Conservation (phyloP, 495 filamentous ascomycete species). For the Penicillium samsonianum region DNA sequence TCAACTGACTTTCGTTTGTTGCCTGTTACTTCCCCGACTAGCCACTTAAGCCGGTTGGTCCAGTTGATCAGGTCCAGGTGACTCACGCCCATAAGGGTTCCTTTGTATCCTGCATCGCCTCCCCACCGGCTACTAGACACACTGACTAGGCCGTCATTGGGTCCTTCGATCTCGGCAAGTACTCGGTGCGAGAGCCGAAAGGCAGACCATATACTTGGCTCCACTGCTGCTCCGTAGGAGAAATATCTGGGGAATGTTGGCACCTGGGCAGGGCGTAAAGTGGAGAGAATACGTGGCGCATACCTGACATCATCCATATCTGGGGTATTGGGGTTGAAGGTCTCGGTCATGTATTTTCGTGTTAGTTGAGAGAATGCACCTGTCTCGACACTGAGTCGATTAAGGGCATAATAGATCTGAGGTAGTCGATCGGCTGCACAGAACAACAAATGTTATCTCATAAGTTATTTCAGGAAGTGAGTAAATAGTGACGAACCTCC, state of each 20-base stretch:
- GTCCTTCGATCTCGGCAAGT: conserved; percentile 69
- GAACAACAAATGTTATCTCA: background rate
- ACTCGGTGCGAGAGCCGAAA: conserved; percentile 74
- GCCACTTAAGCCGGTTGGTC: conserved; percentile 81
- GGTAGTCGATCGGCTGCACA: conserved; percentile 55
- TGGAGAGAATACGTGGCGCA: conserved; percentile 10
- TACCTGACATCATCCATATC: conserved; percentile 70
- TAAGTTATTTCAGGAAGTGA: background rate
- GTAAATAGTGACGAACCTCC: conserved; percentile 37
- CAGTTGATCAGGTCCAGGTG: conserved; percentile 96
- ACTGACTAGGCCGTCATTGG: conserved; percentile 92
- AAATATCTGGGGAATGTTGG: conserved; percentile 62
- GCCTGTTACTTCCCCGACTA: conserved; percentile 65
- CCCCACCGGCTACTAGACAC: conserved; percentile 86
- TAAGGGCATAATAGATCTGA: conserved; percentile 67
- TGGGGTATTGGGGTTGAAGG: conserved; percentile 80
- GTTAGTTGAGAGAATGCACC: conserved; percentile 87
- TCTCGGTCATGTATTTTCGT: conserved; percentile 71
- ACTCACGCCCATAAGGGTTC: conserved; percentile 82
- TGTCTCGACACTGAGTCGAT: conserved; percentile 69
- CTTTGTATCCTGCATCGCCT: conserved; percentile 67
- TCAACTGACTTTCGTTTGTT: conserved; percentile 57
- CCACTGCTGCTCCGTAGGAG: conserved; percentile 80
- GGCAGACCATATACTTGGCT: conserved; percentile 66
- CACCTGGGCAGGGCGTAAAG: conserved; percentile 1